phyloP scores from a whole-genome alignment of 805 yeast species.

The Saturnispora serradocipensis region DNA sequence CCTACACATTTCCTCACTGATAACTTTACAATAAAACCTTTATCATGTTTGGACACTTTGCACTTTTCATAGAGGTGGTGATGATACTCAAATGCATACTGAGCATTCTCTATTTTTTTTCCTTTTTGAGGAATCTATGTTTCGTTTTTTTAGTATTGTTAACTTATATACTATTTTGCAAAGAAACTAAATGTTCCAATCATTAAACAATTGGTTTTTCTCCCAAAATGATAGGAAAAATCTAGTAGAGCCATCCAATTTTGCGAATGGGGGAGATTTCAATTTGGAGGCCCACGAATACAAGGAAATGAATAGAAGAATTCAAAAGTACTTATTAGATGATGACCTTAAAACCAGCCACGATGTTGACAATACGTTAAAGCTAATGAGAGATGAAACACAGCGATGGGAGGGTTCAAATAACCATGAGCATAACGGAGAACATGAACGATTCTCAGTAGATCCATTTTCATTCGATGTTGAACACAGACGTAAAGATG shows the following conservation, averaged over 20 bases:
- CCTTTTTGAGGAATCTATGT: background rate
- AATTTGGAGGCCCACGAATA: background rate
- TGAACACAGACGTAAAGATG: slow-evolving; percentile 2
- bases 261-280: background rate
- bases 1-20: no score
- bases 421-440: background rate
- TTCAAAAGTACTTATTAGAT: slow-evolving; percentile 8
- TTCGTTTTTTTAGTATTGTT: background rate
- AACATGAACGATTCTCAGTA: background rate
- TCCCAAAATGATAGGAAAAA: no score
- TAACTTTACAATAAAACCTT: no score
- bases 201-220: background rate
- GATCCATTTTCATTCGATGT: background rate
- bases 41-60: no score
- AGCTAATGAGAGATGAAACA: slow-evolving; percentile 16
- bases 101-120: background rate
- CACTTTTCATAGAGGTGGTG: no score
- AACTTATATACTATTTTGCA: no score
- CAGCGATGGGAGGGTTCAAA: slow-evolving; percentile 11
- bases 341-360: slow-evolving; percentile 11
- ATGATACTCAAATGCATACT: background rate
- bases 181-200: background rate
- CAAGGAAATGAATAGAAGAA: slow-evolving; percentile 7
- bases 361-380: slow-evolving; percentile 19
- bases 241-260: background rate